Base-by-base conservation (phyloP, 2,329 filamentous ascomycete genomes). In the Diaporthe sp. region DNA sequence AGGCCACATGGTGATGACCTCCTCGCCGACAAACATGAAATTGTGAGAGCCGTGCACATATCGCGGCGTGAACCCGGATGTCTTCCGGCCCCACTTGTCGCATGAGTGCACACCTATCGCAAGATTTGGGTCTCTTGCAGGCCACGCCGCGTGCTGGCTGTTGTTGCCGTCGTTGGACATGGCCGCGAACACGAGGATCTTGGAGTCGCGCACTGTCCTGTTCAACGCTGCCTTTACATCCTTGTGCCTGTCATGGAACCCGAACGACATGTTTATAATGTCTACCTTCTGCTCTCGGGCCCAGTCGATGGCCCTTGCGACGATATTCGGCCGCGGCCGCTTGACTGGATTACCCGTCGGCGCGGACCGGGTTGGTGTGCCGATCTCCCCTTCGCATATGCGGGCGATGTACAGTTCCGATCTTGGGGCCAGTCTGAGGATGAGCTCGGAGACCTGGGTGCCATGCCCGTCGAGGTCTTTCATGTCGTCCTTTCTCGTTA, bases 261-360 rank as follows among this genome's bases (percentile, higher is more conserved):
- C 63, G 1, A 66, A 66, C 1, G 63, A 66, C 63, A 66, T 51
- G 63, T 66, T 66, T 44, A 66, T 66, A 22, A 66, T 66, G 63
- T 66, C 30, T 1, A 39, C 63, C 4, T 27, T 37, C 63, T 66
- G 44, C 22, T 37, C 44, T 5, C 22, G 22, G 30, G 63, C 63
- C 63, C 63, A 66, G 32, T 66, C 30, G 30, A 66, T 51, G 30
- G 63, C 63, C 15, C 27, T 66, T 25, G 63, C 63, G 30, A 37
- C 63, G 22, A 66, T 51, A 6, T 51, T 22, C 1, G 44, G 63
- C 9, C 15, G 63, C 3, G 44, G 63, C n/a, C 6, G 22, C 44
- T 27, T 27, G 44, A 66, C 17, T 2, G 19, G 30, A 8, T 37
- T 37, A 12, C 6, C n/a, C 2, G 22, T 66, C 6, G 63, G 17